phyloP scores from a whole-genome alignment of 2,329 filamentous ascomycete species.

The Hypoxylon sp. region DNA sequence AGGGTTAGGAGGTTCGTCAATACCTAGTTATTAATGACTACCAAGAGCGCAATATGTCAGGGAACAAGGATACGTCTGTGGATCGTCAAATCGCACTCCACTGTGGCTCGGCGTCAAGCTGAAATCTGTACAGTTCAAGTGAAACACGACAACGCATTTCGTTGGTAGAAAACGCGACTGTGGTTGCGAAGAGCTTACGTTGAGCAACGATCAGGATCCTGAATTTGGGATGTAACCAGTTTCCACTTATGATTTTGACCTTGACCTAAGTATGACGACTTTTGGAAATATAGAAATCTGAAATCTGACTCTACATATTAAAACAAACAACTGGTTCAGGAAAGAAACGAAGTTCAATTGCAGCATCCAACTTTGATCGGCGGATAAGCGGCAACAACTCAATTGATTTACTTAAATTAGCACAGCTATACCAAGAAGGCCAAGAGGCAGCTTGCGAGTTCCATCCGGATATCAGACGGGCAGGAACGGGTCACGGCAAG shows the following conservation, averaged over 20 bases:
- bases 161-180: slow-evolving; percentile 19
- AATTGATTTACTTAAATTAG: slow-evolving; percentile 21
- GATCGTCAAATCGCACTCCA: slow-evolving; percentile 32
- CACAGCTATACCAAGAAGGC: slow-evolving; percentile 31
- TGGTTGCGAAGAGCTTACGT: slow-evolving; percentile 24
- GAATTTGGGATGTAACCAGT: slow-evolving; percentile 20
- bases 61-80: slow-evolving; percentile 30
- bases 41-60: slow-evolving; percentile 36
- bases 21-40: slow-evolving; percentile 18
- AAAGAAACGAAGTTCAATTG: background rate
- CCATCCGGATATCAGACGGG: slow-evolving; percentile 17
- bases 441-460: slow-evolving; percentile 17
- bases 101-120: slow-evolving; percentile 37
- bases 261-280: background rate
- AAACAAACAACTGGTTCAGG: background rate
- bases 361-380: background rate
- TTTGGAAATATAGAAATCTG: slow-evolving; percentile 1
- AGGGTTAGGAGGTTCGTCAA: slow-evolving; percentile 29
- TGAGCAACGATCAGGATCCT: slow-evolving; percentile 18
- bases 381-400: slow-evolving; percentile 30
- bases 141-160: slow-evolving; percentile 26
- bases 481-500: slow-evolving; percentile 30
- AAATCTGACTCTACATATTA: background rate
- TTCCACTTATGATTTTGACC: background rate
- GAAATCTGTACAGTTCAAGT: slow-evolving; percentile 25